Conservation (phyloP, 2,329 filamentous ascomycete genomes). For the Aspergillus clavatus region DNA sequence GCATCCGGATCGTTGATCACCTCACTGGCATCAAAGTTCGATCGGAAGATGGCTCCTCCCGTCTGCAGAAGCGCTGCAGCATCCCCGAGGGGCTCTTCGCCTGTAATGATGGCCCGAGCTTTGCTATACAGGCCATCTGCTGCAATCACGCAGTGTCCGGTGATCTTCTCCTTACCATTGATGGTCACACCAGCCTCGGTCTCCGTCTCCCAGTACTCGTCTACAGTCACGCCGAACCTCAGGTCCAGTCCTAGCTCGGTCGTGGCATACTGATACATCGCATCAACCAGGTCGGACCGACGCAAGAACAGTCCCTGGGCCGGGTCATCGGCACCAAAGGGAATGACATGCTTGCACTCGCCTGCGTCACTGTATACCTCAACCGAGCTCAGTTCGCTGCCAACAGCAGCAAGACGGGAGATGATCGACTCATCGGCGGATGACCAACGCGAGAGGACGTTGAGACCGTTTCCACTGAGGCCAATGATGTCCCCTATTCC, state of each 20-base stretch:
- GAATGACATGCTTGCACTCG: neutral
- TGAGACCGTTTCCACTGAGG: neutral
- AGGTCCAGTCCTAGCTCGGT: constrained; percentile 4
- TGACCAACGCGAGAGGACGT: neutral
- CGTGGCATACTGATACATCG: constrained; percentile 2
- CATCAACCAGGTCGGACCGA: neutral
- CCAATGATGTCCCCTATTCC: neutral
- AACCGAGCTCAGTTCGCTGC: neutral
- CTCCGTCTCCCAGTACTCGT: constrained; percentile 7
- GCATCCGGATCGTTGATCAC: neutral
- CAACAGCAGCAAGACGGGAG: neutral
- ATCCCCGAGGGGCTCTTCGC: constrained; percentile 28
- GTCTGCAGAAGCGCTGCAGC: constrained; percentile 4
- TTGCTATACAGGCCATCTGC: constrained; percentile 8
- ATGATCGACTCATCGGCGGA: neutral
- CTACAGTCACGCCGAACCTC: neutral
- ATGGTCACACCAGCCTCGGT: constrained; percentile 1
- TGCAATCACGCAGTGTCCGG: constrained; percentile 7
- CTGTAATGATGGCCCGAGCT: constrained; percentile 18
- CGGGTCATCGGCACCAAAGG: neutral
- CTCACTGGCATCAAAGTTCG: constrained; percentile 1
- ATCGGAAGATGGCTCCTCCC: neutral
- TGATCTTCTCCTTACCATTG: neutral
- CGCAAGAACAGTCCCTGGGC: neutral
- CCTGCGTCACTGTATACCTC: neutral